phyloP scores from a whole-genome alignment of 192 early-diverging fungal genomes.

The Chytriomyces sp. region DNA sequence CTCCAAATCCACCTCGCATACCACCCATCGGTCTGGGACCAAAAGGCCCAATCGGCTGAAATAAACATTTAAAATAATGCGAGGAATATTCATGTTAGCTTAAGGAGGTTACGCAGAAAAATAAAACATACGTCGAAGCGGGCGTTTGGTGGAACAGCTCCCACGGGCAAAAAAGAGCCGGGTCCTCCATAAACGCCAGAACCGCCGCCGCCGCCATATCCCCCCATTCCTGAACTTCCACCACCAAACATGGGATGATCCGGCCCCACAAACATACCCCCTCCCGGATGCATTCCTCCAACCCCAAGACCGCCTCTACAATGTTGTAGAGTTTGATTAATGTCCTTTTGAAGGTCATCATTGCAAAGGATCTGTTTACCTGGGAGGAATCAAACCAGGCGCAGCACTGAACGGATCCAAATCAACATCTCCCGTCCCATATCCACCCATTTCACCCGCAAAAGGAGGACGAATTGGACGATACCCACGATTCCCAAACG shows the following conservation, averaged over 20 bases:
- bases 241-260: conserved; percentile 86
- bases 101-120: not conserved
- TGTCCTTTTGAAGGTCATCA: not conserved
- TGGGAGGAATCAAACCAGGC: conserved; percentile 52
- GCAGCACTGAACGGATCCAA: conserved; percentile 67
- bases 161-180: conserved; percentile 53
- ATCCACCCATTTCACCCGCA: conserved; percentile 24
- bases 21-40: conserved; percentile 50
- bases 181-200: conserved; percentile 51
- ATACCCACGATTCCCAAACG: not conserved
- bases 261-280: conserved; percentile 87
- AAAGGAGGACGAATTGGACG: conserved; percentile 46
- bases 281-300: conserved; percentile 62
- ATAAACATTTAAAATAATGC: not conserved
- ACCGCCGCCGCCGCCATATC: conserved; percentile 47
- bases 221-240: conserved; percentile 48
- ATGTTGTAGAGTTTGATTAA: not conserved
- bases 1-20: conserved; percentile 36
- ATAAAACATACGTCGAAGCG: conserved; percentile 69
- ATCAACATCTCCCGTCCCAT: conserved; percentile 73
- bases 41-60: conserved; percentile 80
- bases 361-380: conserved; percentile 35
- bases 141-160: conserved; percentile 70
- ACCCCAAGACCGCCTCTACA: conserved; percentile 28
- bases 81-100: not conserved